Base-by-base conservation (phyloP, 306 rosid species). In the Hippophae gyantsensis region DNA sequence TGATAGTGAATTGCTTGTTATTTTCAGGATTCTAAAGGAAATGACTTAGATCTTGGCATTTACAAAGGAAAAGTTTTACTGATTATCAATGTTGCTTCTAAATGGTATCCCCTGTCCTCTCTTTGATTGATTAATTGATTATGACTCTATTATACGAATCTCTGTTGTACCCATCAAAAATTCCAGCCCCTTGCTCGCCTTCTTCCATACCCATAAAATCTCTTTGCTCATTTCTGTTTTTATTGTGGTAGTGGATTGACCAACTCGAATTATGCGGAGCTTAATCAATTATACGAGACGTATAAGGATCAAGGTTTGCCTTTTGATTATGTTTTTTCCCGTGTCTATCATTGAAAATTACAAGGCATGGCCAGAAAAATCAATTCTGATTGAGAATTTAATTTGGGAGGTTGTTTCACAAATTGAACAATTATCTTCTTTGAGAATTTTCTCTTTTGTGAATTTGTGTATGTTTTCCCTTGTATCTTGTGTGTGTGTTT, bases 71-170 rank as follows among this genome's bases (percentile, higher is more conserved):
- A 86, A 70, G 88, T 90, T 57, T 64, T 90, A 0, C 79, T 86
- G 45, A 73, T 90, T 56, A 72, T 84, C 68, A 90, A 90, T 66
- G 97, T 90, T 90, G 97, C 97, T 69, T 90, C 95, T 74, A 78
- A 86, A 79, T 90, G 97, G 97, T 86, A 72, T 13, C 9, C 52
- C 38, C 53, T 12, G n/a, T 54, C 38, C 65, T 51, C 49, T 6
- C 38, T 44, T 54, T 25, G 25, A 49, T 49, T 0, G 38, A 32
- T 32, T 32, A 32, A 32, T 32, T 32, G 38, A 32, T 32, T 32
- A 18, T 18, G 38, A 32, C 38, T 1, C 38, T 32, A 32, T 32
- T 32, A 32, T 32, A 32, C 38, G 38, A 32, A 32, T 32, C 38
- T 32, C 38, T 32, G 38, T 32, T 32, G 38, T 32, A 32, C 38